Conservation (phyloP, 768 basidiomycete genomes). For the Tremella fuciformis region DNA sequence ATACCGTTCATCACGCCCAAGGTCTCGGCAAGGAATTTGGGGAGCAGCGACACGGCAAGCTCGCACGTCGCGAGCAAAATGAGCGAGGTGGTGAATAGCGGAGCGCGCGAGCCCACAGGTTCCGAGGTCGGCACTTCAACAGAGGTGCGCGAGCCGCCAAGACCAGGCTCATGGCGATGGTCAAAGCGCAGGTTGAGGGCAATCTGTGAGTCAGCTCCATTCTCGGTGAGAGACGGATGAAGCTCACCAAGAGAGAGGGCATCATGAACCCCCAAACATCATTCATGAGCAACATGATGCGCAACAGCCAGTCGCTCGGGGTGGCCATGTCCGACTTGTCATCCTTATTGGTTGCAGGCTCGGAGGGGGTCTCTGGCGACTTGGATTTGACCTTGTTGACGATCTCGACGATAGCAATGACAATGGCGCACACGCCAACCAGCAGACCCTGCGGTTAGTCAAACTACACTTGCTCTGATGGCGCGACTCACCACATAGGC, state of each 20-base stretch:
- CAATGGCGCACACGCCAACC: not conserved
- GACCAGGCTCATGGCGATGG: not conserved
- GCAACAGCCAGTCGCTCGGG: slow-evolving; percentile 3
- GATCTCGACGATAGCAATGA: not conserved
- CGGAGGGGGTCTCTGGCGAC: not conserved
- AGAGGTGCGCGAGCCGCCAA: not conserved
- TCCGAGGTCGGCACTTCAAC: not conserved
- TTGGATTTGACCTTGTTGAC: not conserved
- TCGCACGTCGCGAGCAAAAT: not conserved
- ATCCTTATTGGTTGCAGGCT: not conserved
- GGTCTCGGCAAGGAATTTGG: not conserved
- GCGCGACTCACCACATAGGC: not conserved
- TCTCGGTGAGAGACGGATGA: not conserved
- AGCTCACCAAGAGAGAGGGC: not conserved
- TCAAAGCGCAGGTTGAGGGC: slow-evolving; percentile 2
- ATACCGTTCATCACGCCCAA: not conserved
- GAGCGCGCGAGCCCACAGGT: not conserved
- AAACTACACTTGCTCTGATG: not conserved
- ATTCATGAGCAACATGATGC: not conserved
- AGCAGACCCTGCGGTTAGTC: not conserved
- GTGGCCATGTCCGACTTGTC: slow-evolving; percentile 1
- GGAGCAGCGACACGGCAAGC: not conserved
- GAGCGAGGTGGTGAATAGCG: slow-evolving; percentile 5
- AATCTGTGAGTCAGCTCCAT: not conserved
- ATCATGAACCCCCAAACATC: not conserved